These are phyloP conservation scores for Aspergillus funiculosus DNA, from an alignment of 495 filamentous ascomycete species.

Conservation along the genomic window DNA sequence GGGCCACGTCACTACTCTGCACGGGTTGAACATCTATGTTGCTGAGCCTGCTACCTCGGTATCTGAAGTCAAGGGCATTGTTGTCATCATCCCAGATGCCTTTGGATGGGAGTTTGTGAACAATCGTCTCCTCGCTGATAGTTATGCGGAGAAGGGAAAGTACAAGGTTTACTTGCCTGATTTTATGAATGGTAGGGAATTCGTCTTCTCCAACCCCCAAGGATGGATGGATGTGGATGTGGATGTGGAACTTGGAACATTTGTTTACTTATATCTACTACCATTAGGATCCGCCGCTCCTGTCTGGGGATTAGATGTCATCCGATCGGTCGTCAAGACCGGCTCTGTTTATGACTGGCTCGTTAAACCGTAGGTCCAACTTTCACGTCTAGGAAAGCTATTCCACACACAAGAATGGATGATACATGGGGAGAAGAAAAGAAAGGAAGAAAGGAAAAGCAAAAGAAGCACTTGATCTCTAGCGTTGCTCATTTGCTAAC, in stretches of 20 bases:
- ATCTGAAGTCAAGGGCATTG: conserved; percentile 35
- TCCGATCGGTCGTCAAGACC: conserved; percentile 8
- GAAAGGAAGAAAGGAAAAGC: neutral
- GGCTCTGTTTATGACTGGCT: conserved; percentile 11
- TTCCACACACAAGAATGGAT: no score
- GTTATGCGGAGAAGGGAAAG: conserved; percentile 43
- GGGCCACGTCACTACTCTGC: conserved; percentile 31
- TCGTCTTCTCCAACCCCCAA: conserved; percentile 1
- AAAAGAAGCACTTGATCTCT: neutral
- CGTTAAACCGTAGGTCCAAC: conserved; percentile 17
- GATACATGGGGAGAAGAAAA: neutral
- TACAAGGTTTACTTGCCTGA: conserved; percentile 53
- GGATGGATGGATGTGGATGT: neutral
- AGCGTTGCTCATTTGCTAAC: neutral
- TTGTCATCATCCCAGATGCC: conserved; percentile 52
- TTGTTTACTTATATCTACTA: neutral
- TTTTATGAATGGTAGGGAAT: conserved; percentile 54
- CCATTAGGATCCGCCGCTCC: conserved; percentile 17
- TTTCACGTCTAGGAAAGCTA: neutral
- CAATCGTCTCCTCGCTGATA: conserved; percentile 47
- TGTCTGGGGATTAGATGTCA: conserved; percentile 8
- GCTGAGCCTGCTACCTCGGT: conserved; percentile 27
- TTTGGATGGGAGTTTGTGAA: conserved; percentile 56
- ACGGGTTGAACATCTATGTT: conserved; percentile 49
- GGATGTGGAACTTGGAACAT: neutral